These are phyloP conservation scores for Lodderomyces pseudojiufengensis DNA, from an alignment of 1,139 yeast species.

Conservation along the genomic window DNA sequence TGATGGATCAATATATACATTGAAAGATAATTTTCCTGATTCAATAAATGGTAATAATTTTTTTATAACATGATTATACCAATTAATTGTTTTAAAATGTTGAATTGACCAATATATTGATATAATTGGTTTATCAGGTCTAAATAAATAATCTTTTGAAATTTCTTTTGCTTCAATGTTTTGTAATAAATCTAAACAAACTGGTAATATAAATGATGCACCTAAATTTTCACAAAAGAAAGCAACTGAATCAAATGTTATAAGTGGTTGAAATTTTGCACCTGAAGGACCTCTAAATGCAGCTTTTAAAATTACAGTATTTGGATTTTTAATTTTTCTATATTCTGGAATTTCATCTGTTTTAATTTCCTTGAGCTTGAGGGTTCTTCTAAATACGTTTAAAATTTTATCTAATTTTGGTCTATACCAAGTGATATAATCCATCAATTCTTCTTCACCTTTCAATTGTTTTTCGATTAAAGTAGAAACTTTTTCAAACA, in stretches of 20 bases:
- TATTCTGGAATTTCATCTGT: slow-evolving; percentile 9
- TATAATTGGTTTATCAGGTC: slow-evolving; percentile 29
- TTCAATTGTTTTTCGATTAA: slow-evolving; percentile 15
- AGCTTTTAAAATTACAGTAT: slow-evolving; percentile 25
- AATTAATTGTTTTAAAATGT: slow-evolving; percentile 22
- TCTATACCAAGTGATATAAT: slow-evolving; percentile 4
- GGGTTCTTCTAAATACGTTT: background rate
- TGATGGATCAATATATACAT: slow-evolving; percentile 14
- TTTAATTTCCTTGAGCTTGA: slow-evolving; percentile 11
- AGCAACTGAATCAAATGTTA: slow-evolving; percentile 37
- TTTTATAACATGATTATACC: slow-evolving; percentile 37
- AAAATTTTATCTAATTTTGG: slow-evolving; percentile 1
- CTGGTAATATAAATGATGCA: slow-evolving; percentile 44
- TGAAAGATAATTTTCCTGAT: slow-evolving; percentile 21
- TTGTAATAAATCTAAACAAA: slow-evolving; percentile 37
- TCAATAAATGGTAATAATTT: slow-evolving; percentile 24
- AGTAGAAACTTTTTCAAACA: slow-evolving; percentile 19
- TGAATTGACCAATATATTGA: slow-evolving; percentile 36
- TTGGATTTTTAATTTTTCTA: slow-evolving; percentile 9
- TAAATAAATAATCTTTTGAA: slow-evolving; percentile 27
- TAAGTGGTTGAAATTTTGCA: slow-evolving; percentile 37
- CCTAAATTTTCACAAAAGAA: slow-evolving; percentile 48
- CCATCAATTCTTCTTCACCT: slow-evolving; percentile 9
- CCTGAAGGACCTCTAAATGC: slow-evolving; percentile 46
- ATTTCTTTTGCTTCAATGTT: slow-evolving; percentile 23